A percentile compares a stretch with the other conserved stretches of the same genome.
phyloP scores from a whole-genome alignment of 495 filamentous ascomycete species.

The Letharia columbiana region DNA sequence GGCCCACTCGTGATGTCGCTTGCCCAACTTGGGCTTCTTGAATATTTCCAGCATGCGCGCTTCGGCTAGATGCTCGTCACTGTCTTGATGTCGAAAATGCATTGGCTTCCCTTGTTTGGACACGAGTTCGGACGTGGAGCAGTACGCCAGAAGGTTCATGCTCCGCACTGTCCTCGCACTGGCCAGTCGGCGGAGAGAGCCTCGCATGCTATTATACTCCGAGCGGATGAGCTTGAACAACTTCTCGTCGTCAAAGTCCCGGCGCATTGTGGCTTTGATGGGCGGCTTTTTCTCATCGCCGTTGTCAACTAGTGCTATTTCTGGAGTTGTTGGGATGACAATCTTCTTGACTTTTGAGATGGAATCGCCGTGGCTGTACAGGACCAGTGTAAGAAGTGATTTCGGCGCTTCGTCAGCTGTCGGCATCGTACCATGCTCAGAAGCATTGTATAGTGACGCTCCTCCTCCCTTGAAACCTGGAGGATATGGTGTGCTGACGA shows the following conservation, averaged over 20 bases:
- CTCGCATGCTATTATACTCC: slow-evolving; percentile 19
- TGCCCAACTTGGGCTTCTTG: slow-evolving; percentile 12
- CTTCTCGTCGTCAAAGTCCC: slow-evolving; percentile 25
- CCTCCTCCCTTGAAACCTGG: slow-evolving; percentile 2
- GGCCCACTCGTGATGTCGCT: slow-evolving; percentile 15
- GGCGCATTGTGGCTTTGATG: slow-evolving; percentile 8
- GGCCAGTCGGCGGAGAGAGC: slow-evolving; percentile 9
- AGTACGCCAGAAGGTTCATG: slow-evolving; percentile 17
- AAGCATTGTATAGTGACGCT: neutral
- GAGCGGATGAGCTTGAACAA: slow-evolving; percentile 23
- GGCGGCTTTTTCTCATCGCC: slow-evolving; percentile 7
- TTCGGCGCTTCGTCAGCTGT: neutral
- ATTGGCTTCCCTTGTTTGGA: slow-evolving; percentile 9
- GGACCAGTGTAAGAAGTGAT: slow-evolving; percentile 17
- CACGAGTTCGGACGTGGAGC: slow-evolving; percentile 13
- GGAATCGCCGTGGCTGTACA: slow-evolving; percentile 15
- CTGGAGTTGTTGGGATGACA: slow-evolving; percentile 13
- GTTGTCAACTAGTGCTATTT: slow-evolving; percentile 4
- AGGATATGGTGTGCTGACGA: slow-evolving; percentile 29
- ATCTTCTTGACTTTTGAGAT: slow-evolving; percentile 20
- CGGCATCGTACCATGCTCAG: neutral
- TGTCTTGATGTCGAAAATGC: neutral
- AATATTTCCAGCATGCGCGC: slow-evolving; percentile 17
- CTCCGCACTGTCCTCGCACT: slow-evolving; percentile 19
- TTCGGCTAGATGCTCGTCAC: slow-evolving; percentile 15